These are phyloP conservation scores for Teunomyces cretensis DNA, from an alignment of 805 yeast genomes.

Conservation along the genomic window DNA sequence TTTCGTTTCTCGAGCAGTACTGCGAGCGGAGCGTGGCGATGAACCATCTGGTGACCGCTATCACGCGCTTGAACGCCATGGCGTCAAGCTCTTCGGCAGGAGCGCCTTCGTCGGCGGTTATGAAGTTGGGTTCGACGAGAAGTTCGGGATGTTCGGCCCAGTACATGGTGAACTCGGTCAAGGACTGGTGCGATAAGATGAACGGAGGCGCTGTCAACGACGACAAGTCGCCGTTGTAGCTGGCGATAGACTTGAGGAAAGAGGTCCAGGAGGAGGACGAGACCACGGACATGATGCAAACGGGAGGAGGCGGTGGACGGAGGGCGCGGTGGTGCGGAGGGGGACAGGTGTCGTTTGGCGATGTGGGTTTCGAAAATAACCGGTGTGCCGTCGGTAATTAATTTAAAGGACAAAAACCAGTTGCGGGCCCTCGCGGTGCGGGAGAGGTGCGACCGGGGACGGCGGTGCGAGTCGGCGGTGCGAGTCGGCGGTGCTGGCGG, in stretches of 20 bases:
- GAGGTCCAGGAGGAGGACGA: constrained; percentile 72
- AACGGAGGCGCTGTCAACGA: constrained; percentile 97
- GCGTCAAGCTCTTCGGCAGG: constrained; percentile 33
- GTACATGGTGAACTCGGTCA: constrained; percentile 88
- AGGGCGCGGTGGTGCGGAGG: background rate
- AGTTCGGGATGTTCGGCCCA: constrained; percentile 94
- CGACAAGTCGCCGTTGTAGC: constrained; percentile 91
- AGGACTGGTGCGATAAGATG: constrained; percentile 85
- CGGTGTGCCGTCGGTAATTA: background rate
- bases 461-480: too few relatives aligned
- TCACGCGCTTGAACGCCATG: constrained; percentile 61
- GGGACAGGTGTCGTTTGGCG: too few relatives aligned
- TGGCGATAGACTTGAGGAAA: constrained; percentile 84
- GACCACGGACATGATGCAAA: constrained; percentile 3
- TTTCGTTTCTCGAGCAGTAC: constrained; percentile 88
- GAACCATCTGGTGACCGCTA: constrained; percentile 89
- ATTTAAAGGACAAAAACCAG: background rate
- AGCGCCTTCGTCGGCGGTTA: constrained; percentile 41
- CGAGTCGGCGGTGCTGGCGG: too few relatives aligned
- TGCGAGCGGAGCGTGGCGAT: constrained; percentile 89
- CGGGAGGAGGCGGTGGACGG: background rate
- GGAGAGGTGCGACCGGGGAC: too few relatives aligned
- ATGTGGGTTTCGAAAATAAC: background rate
- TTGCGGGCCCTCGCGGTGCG: too few relatives aligned
- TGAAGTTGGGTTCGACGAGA: constrained; percentile 67